Evolutionary conservation across 352 stramenopile genomes (phyloP).

Genomic region (Aphanomyces euteiches): DNA sequence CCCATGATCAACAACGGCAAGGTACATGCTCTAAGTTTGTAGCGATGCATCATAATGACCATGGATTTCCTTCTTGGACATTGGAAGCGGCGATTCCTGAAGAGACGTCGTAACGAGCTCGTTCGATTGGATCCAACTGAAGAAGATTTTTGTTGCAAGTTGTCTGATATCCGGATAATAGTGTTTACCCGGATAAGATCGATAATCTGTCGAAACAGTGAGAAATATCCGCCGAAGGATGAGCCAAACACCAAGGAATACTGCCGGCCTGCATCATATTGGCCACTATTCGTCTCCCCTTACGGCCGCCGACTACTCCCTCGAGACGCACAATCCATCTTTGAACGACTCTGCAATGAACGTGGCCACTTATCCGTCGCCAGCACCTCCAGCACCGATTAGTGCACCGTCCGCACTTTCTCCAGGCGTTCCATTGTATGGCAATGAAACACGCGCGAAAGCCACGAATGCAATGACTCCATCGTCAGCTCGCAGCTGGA

Average conservation of each 20-base stretch:
- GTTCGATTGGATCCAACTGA: too few relatives aligned
- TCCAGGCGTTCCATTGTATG: background rate
- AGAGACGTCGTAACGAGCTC: too few relatives aligned
- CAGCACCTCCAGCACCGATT: slow-evolving; percentile 16
- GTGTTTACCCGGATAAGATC: background rate
- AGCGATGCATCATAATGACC: too few relatives aligned
- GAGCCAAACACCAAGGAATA: background rate
- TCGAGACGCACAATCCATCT: slow-evolving; percentile 23
- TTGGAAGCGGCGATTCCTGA: too few relatives aligned
- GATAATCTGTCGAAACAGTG: slow-evolving; percentile 20
- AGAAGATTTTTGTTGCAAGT: too few relatives aligned
- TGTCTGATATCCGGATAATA: background rate
- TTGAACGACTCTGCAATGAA: background rate
- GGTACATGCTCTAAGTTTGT: too few relatives aligned
- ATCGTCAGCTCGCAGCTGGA: slow-evolving; percentile 60
- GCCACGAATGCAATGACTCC: background rate
- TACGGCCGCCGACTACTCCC: slow-evolving; percentile 26
- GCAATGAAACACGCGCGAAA: slow-evolving; percentile 37
- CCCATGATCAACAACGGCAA: too few relatives aligned
- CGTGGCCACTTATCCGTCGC: slow-evolving; percentile 36
- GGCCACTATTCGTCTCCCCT: slow-evolving; percentile 10
- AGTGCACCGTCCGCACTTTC: background rate
- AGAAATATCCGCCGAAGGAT: slow-evolving; percentile 10
- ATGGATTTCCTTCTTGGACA: too few relatives aligned
- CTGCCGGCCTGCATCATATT: background rate